Base-by-base conservation (phyloP, 1,284 basidiomycete genomes). In the Coniferiporia sulphurascens region DNA sequence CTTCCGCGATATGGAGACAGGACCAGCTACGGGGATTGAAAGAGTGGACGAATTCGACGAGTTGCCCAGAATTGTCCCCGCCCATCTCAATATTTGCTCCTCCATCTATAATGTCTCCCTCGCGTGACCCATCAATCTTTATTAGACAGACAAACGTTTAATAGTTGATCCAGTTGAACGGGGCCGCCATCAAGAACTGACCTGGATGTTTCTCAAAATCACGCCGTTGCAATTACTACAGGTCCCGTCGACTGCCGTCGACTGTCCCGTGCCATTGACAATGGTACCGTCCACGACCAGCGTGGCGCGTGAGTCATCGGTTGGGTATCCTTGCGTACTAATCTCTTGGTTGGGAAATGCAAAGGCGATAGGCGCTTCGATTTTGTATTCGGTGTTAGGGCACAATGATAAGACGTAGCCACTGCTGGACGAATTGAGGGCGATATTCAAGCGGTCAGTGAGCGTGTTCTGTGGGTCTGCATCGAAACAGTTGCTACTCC, bases 61-160 rank as follows among this genome's bases (percentile, higher is more conserved):
- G 66, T 69, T 91, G 88, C 64, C 77, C 74, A 1, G 80, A 74
- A 62, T 85, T 89, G n/a, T 75, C 67, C 8, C 87, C 88, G 8
- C 88, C 88, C 78, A 91, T 85, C 71, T 89, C 88, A 56, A 90
- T 88, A 67, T 89, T 89, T 12, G 80, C 87, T 1, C 86, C 88
- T 2, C 87, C 87, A n/a, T 56, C 59, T 0, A 77, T 79, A 0
- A 81, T 77, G 15, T 76, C 79, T 45, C 78, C 80, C 12, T 69
- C 69, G 57, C 88, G 82, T 1, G 81, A 80, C 4, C 87, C 88
- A 64, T 90, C 81, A 62, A 90, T 80, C 87, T 89, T 63, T 43
- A 21, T 13, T 19, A n/a, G 22, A 36, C 9, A 46, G 21, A 12
- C 51, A 48, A 6, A 27, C 19, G 27, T 45, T 32, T 5, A 2